These are phyloP conservation scores for Pleomassaria siparia DNA, from an alignment of 2,329 filamentous ascomycete species.

Conservation along the genomic window DNA sequence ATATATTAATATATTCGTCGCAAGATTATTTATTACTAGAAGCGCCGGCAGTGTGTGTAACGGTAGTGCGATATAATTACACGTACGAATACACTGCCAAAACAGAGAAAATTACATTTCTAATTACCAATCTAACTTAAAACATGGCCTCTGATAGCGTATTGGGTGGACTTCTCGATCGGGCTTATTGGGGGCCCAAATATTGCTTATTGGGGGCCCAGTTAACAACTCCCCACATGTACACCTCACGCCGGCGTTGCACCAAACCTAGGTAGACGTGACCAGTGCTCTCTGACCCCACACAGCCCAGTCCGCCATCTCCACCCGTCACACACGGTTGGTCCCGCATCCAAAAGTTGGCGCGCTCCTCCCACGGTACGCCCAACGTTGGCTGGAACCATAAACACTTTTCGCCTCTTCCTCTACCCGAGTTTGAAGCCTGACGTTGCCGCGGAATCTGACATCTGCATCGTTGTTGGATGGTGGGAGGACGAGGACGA, in stretches of 20 bases:
- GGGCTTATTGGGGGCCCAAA: too few relatives aligned
- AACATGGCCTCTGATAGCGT: too few relatives aligned
- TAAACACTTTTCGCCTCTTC: neutral
- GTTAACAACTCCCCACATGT: too few relatives aligned
- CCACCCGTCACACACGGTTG: constrained; percentile 7
- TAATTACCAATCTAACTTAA: too few relatives aligned
- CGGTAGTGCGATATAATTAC: too few relatives aligned
- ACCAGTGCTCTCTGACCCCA: neutral
- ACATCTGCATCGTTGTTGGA: neutral
- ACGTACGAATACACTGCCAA: too few relatives aligned
- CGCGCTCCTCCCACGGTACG: neutral
- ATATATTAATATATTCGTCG: too few relatives aligned
- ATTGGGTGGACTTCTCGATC: too few relatives aligned
- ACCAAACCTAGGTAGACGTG: neutral
- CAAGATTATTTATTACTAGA: too few relatives aligned
- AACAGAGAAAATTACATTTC: too few relatives aligned
- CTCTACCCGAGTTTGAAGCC: neutral
- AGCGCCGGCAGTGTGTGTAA: too few relatives aligned
- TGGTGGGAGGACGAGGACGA: neutral
- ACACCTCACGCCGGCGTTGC: neutral
- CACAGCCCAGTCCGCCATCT: neutral
- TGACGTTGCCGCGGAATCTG: neutral
- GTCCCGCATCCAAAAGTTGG: constrained; percentile 9
- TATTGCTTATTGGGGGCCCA: too few relatives aligned
- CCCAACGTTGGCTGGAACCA: neutral